phyloP scores from a whole-genome alignment of 169 alveolate species.

The Babesia microti region DNA sequence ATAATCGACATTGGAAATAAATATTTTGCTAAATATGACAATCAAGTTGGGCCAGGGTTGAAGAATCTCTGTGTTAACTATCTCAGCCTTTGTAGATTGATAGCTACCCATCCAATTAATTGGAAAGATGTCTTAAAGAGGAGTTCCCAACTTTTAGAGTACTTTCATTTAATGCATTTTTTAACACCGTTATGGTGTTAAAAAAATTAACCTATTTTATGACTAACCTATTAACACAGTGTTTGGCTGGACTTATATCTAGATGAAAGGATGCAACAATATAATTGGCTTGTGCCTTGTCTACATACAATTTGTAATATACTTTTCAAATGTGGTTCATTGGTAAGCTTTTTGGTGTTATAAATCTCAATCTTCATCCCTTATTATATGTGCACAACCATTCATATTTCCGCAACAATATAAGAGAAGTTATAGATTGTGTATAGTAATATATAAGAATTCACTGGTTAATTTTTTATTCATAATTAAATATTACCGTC shows the following conservation, averaged over 20 bases:
- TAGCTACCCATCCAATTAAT: slow-evolving; percentile 9
- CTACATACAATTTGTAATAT: slow-evolving; percentile 34
- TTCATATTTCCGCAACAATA: too few species aligned
- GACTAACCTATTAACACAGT: too few species aligned
- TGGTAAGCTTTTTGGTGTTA: slow-evolving; percentile 7
- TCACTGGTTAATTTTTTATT: too few species aligned
- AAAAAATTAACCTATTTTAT: too few species aligned
- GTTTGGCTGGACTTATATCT: slow-evolving; percentile 45
- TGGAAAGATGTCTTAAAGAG: slow-evolving; percentile 41
- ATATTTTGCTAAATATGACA: slow-evolving; percentile 12
- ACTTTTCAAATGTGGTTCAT: slow-evolving; percentile 10
- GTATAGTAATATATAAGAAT: too few species aligned
- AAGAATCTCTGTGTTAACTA: slow-evolving; percentile 20
- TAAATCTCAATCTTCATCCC: too few species aligned
- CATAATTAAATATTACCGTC: too few species aligned
- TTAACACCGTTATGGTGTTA: not conserved
- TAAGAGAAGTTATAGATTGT: too few species aligned
- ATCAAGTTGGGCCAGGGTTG: slow-evolving; percentile 14
- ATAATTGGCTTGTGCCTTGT: slow-evolving; percentile 46
- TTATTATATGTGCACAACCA: too few species aligned
- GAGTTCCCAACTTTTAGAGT: slow-evolving; percentile 34
- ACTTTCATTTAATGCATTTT: not conserved
- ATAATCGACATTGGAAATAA: slow-evolving; percentile 1
- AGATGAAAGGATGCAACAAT: slow-evolving; percentile 2
- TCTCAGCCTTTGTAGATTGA: slow-evolving; percentile 9